Evolutionary conservation across 495 filamentous ascomycete species (phyloP).

Genomic region (Glutinoglossum americanum): DNA sequence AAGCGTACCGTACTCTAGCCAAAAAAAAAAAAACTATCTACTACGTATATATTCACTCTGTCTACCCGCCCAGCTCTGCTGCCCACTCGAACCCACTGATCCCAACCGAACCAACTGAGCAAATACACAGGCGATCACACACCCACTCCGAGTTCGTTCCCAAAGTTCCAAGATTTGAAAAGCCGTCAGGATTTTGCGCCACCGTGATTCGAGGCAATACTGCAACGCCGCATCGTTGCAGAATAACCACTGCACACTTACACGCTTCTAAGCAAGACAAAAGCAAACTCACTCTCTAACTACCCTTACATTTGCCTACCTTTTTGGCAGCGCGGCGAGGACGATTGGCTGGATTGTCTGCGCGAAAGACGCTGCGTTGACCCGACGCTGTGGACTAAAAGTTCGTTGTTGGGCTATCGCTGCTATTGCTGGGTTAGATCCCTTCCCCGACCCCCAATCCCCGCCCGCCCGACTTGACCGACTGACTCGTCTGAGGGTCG

Average conservation of each 20-base stretch:
- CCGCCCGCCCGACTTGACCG: neutral
- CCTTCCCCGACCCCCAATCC: no score
- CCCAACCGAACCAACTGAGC: no score
- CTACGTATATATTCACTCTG: no score
- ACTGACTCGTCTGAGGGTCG: neutral
- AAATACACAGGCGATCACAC: neutral
- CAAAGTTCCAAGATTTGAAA: neutral
- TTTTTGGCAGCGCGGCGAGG: neutral
- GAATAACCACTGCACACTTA: neutral
- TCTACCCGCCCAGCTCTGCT: no score
- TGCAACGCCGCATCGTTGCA: neutral
- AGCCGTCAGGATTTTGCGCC: neutral
- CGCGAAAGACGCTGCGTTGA: no score
- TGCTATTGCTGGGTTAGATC: no score
- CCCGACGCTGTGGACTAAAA: no score
- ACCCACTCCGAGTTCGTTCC: no score
- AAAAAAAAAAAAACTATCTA: neutral
- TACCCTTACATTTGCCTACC: neutral
- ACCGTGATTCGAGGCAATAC: neutral
- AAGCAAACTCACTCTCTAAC: neutral
- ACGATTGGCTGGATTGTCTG: neutral
- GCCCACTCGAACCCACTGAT: no score
- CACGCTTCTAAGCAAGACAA: neutral
- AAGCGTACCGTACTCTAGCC: neutral
- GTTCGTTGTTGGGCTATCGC: no score